Evolutionary conservation across 805 yeast species (phyloP), one percentile per base, ranked within the genome.

Genomic region (Pichia manshurica): DNA sequence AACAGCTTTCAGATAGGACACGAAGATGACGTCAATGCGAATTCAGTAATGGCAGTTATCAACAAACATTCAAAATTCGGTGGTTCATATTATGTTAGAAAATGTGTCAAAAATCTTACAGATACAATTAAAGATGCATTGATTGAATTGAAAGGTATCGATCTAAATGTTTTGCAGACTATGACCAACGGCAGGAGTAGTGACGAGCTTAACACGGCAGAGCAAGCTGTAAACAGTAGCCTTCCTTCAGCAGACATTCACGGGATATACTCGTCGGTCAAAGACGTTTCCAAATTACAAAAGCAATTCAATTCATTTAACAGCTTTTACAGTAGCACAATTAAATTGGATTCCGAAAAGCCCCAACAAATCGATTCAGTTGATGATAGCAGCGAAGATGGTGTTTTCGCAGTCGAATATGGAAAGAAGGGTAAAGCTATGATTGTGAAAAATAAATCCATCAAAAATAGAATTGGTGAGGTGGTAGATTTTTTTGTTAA

Each of bases 21-120:
- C 5, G 67, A 74, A 21, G 56, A 51, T 33, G 66, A 72, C 8
- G 95, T 96, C 3, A 72, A 75, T 0, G 82, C 78, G 47, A 65
- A 79, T 0, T 66, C 72, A 4, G 81, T 79, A 22, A 77, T 86
- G 5, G 42, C 69, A 73, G 29, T 71, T 67, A 22, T 72, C 70
- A 46, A 71, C 64, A 48, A 70, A 65, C 48, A 69, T 72, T 39
- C 73, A 81, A 20, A 83, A 77, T 45, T 70, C 66, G 64, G 66
- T 17, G 60, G 62, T 19, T 53, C 60, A 9, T 42, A 39, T 15
- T 56, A 47, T 53, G 82, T 86, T 5, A 71, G 93, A 42, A 57
- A 56, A 36, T 73, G 77, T 59, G 75, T 84, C 1, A 73, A 73
- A 48, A 76, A 72, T 38, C 58, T 89, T 33, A 82, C 88, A 0